Percentiles rank a stretch among this genome's conserved stretches.
These are phyloP conservation scores for Quercus variabilis DNA, from an alignment of 306 rosid genomes.

Conservation along the genomic window DNA sequence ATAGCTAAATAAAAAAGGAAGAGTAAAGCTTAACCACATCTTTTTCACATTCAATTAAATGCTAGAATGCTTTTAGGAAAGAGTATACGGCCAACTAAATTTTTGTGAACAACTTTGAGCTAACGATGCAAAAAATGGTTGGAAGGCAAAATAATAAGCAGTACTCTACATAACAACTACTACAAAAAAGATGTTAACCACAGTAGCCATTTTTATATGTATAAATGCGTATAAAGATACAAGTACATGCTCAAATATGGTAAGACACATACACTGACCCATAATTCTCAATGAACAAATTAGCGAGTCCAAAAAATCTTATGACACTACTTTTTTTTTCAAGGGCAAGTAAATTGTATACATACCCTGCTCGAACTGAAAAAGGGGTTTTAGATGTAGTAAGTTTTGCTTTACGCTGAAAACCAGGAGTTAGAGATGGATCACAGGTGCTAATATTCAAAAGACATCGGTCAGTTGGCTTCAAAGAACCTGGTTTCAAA, in stretches of 20 bases:
- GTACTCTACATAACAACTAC: not conserved
- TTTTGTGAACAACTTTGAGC: not conserved
- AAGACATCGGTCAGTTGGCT: slow-evolving; percentile 38
- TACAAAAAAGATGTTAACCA: not conserved
- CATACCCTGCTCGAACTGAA: slow-evolving; percentile 53
- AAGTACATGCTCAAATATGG: not conserved
- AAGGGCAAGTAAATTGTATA: not conserved
- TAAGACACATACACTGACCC: not conserved
- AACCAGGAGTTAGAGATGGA: slow-evolving; percentile 18
- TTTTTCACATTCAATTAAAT: not conserved
- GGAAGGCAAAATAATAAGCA: not conserved
- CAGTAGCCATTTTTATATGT: not conserved
- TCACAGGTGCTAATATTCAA: slow-evolving; percentile 28
- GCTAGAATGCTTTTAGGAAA: not conserved
- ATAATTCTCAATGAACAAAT: not conserved
- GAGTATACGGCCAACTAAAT: not conserved
- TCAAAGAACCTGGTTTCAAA: slow-evolving; percentile 49
- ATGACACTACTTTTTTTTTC: not conserved
- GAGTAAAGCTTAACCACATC: not conserved
- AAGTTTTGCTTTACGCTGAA: slow-evolving; percentile 32
- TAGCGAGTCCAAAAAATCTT: not conserved
- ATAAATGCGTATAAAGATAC: not conserved
- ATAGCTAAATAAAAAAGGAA: not conserved
- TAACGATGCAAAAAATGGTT: not conserved
- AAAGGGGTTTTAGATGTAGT: slow-evolving; percentile 24